A percentile compares a stretch with the other conserved stretches of the same genome.
phyloP scores from a whole-genome alignment of 805 yeast species.

The Candida chauliodis region DNA sequence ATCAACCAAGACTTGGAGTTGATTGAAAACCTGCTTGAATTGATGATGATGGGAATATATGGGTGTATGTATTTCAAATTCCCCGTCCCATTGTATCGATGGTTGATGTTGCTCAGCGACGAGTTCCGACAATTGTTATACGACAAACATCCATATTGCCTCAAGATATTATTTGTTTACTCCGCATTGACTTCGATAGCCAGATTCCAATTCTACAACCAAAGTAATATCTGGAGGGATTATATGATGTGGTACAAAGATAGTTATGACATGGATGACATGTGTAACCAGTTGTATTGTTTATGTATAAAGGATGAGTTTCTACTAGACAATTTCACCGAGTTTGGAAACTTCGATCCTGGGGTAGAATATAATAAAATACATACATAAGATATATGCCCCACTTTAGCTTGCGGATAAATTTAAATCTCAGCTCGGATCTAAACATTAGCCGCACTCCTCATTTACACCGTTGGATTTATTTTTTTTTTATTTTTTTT shows the following conservation, averaged over 20 bases:
- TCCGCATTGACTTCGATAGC: constrained; percentile 17
- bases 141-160: constrained; percentile 20
- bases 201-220: constrained; percentile 19
- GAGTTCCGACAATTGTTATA: constrained; percentile 19
- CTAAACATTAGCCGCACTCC: background rate
- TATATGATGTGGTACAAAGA: constrained; percentile 17
- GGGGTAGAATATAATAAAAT: constrained; percentile 4
- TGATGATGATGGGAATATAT: background rate
- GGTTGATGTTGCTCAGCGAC: constrained; percentile 18
- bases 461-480: too few species aligned
- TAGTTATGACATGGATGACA: constrained; percentile 8
- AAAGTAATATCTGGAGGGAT: constrained; percentile 27
- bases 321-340: background rate
- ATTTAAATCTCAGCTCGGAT: background rate
- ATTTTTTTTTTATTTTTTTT: too few species aligned
- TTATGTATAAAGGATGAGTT: constrained; percentile 6
- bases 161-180: constrained; percentile 22
- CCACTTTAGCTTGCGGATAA: too few species aligned
- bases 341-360: constrained; percentile 6
- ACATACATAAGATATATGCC: background rate
- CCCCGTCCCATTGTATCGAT: constrained; percentile 31
- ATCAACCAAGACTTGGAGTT: background rate
- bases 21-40: background rate
- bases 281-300: constrained; percentile 14
- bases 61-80: constrained; percentile 12